Conservation (phyloP, 768 basidiomycete species). For the Rhodosporidiobolus odoratus region DNA sequence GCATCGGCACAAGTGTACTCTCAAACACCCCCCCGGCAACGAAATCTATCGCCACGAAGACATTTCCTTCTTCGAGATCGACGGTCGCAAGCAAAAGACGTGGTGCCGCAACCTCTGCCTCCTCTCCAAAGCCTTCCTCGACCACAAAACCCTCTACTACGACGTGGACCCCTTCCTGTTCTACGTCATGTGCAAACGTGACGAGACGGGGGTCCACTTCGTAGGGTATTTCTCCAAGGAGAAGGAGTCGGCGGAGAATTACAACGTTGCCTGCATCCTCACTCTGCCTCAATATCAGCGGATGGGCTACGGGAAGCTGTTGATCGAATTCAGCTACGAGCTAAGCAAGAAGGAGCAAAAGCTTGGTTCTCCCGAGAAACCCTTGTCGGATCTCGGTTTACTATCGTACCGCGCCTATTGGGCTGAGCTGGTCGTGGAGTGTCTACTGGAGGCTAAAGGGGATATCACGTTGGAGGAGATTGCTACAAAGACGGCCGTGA, state of each 20-base stretch:
- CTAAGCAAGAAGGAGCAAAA: conserved; percentile 93
- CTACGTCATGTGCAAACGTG: conserved; percentile 92
- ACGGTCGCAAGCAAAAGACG: conserved; percentile 88
- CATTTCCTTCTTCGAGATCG: conserved; percentile 96
- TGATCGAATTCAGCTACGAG: conserved; percentile 98
- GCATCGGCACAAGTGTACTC: conserved; percentile 82
- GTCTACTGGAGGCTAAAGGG: conserved; percentile 66
- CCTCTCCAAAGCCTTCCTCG: conserved; percentile 94
- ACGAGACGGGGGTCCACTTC: conserved; percentile 83
- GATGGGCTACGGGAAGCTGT: conserved; percentile 85
- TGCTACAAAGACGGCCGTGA: conserved; percentile 89
- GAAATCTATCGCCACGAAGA: conserved; percentile 98
- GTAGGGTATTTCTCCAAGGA: conserved; percentile 99
- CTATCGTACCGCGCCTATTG: conserved; percentile 63
- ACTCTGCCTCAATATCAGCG: conserved; percentile 98
- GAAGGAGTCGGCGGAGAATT: conserved; percentile 94
- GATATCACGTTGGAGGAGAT: conserved; percentile 95
- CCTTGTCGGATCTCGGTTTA: conserved; percentile 86
- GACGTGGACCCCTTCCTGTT: conserved; percentile 99
- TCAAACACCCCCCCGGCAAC: conserved; percentile 94
- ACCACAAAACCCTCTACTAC: conserved; percentile 99
- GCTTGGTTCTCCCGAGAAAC: conserved; percentile 95
- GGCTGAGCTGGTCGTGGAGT: conserved; percentile 55
- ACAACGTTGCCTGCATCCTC: conserved; percentile 97
- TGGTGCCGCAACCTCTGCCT: conserved; percentile 97